Conservation (phyloP, 805 yeast genomes). For the Teunomyces tritomae region DNA sequence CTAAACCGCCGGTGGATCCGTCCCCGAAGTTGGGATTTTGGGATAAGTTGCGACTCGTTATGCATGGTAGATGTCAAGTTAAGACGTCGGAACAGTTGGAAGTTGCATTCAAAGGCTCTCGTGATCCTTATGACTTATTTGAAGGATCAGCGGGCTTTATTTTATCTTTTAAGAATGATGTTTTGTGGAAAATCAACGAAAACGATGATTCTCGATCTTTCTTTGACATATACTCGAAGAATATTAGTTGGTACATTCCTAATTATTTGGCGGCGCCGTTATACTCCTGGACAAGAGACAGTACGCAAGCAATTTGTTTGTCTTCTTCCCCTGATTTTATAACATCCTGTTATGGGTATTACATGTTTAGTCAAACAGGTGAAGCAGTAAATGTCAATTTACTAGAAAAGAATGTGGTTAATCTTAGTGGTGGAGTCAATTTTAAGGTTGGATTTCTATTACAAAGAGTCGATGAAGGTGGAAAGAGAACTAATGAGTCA, state of each 20-base stretch:
- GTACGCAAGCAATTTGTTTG: slow-evolving; percentile 42
- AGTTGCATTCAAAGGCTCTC: slow-evolving; percentile 67
- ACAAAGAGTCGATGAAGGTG: slow-evolving; percentile 40
- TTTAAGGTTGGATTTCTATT: slow-evolving; percentile 58
- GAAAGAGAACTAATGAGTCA: slow-evolving; percentile 43
- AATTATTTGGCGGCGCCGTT: slow-evolving; percentile 56
- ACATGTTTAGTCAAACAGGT: slow-evolving; percentile 27
- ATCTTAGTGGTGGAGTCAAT: slow-evolving; percentile 57
- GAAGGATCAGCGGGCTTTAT: slow-evolving; percentile 74
- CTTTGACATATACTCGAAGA: slow-evolving; percentile 59
- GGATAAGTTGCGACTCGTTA: slow-evolving; percentile 78
- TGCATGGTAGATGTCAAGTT: slow-evolving; percentile 69
- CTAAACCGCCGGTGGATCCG: slow-evolving; percentile 88
- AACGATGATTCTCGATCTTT: slow-evolving; percentile 68
- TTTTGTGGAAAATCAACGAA: slow-evolving; percentile 59
- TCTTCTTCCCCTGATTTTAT: slow-evolving; percentile 45
- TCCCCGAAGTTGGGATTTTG: slow-evolving; percentile 85
- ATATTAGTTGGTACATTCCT: slow-evolving; percentile 71
- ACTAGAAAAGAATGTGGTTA: slow-evolving; percentile 55
- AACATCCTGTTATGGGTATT: slow-evolving; percentile 48
- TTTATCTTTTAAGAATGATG: slow-evolving; percentile 64
- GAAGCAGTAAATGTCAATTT: not conserved
- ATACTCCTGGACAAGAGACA: slow-evolving; percentile 58
- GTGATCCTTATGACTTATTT: slow-evolving; percentile 73
- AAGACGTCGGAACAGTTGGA: slow-evolving; percentile 48